phyloP scores from a whole-genome alignment of 2,329 filamentous ascomycete genomes.

The Colletotrichum lupini region DNA sequence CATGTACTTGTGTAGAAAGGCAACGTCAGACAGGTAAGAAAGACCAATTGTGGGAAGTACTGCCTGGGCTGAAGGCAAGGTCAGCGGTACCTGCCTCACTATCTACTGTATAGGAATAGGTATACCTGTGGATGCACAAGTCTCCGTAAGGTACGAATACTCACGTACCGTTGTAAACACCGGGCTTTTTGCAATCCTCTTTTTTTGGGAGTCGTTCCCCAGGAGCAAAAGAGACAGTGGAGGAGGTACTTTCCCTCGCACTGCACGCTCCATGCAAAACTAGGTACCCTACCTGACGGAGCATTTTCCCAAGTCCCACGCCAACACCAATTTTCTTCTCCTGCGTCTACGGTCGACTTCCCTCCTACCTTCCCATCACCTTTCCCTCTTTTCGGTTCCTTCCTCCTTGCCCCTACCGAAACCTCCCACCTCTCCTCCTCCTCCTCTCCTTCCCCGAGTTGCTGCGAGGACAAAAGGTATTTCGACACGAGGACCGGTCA shows the following conservation, averaged over 20 bases:
- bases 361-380: constrained; percentile 44
- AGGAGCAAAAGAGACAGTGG: background rate
- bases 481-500: constrained; percentile 26
- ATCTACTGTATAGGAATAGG: background rate
- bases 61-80: background rate
- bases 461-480: constrained; percentile 36
- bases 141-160: no score
- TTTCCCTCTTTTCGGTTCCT: constrained; percentile 37
- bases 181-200: background rate
- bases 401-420: constrained; percentile 33
- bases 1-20: background rate
- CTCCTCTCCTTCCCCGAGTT: constrained; percentile 26
- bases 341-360: constrained; percentile 36
- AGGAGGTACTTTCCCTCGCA: constrained; percentile 2
- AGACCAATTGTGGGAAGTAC: background rate
- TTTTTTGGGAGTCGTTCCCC: background rate
- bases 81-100: background rate
- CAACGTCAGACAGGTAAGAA: no score
- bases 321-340: constrained; percentile 37
- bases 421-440: constrained; percentile 19
- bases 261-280: background rate
- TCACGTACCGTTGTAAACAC: background rate
- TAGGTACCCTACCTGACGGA: constrained; percentile 22
- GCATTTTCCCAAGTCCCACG: constrained; percentile 37
- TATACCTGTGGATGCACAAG: background rate